Base-by-base conservation (phyloP, 345 rosid species). In the Erysimum cheiranthoides region DNA sequence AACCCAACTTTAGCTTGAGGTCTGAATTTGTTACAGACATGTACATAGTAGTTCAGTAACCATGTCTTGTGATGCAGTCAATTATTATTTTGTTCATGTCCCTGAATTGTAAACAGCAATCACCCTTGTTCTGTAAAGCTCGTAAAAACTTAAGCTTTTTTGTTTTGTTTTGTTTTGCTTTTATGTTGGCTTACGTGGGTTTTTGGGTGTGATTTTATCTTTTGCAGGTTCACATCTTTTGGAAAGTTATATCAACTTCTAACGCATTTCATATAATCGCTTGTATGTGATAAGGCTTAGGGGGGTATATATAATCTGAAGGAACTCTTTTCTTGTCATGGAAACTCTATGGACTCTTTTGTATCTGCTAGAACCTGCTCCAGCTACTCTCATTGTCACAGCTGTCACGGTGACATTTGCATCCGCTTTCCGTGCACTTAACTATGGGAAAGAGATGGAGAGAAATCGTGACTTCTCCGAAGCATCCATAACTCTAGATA, bases 391-490 rank as follows among this genome's bases (percentile, higher is more conserved):
- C 32, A 90, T 95, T 39, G 16, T 84, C 39, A 92, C 97, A 3
- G 99, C 99, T 16, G 94, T 95, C 17, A 80, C 85, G 4, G 99
- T 92, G 60, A 90, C 99, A 38, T 92, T 95, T 79, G 93, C 91
- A 21, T 86, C 99, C 4, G 99, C 97, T n/a, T 90, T 90, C 76
- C 90, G 99, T 50, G 93, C 99, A 36, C 76, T 95, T 45, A 95
- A 95, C 82, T 84, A 89, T 76, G 93, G 93, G 40, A 95, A 90
- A 86, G 97, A 92, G 79, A 92, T 92, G 99, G 99, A 92, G 82
- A 75, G 91, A 61, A 95, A 92, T 46, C 93, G 85, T 61, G 99
- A 92, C 59, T 81, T 92, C 27, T 89, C 91, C 0, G 97, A 89
- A 78, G 93, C 97, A 2, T 90, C 97, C 21, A 95, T 90, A 30